Evolutionary conservation across 108 stramenopile genomes (phyloP).

Genomic region (Schizochytrium sp.): DNA sequence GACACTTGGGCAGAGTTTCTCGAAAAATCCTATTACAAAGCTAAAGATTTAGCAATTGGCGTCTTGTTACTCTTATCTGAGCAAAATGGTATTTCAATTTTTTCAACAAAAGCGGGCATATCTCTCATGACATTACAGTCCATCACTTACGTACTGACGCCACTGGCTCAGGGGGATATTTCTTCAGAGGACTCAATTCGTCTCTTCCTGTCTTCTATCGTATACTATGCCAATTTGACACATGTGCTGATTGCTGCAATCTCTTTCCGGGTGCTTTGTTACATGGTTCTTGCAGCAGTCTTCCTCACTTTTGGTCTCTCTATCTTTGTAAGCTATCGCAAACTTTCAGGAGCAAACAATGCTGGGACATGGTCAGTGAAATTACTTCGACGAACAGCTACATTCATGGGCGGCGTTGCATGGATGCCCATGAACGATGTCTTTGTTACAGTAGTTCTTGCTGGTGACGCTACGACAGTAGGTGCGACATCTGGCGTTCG

Average conservation of each 20-base stretch:
- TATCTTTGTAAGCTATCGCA: not conserved
- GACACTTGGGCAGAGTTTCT: not conserved
- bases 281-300: not conserved
- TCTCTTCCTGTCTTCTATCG: not conserved
- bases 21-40: not conserved
- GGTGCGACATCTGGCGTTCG: not conserved
- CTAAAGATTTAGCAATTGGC: not conserved
- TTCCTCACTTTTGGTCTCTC: not conserved
- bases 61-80: not conserved
- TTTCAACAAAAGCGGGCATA: not conserved
- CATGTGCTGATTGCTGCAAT: not conserved
- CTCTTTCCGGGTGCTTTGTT: not conserved
- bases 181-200: not conserved
- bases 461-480: too few relatives aligned
- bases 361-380: conserved; percentile 5
- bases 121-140: not conserved
- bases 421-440: conserved; percentile 33
- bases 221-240: not conserved
- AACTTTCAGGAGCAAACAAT: not conserved
- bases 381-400: not conserved
- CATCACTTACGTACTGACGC: not conserved
- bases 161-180: not conserved
- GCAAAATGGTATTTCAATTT: not conserved
- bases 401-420: not conserved
- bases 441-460: not conserved